phyloP scores from a whole-genome alignment of 176 grass and related monocot species.

The Ensete glaucum region DNA sequence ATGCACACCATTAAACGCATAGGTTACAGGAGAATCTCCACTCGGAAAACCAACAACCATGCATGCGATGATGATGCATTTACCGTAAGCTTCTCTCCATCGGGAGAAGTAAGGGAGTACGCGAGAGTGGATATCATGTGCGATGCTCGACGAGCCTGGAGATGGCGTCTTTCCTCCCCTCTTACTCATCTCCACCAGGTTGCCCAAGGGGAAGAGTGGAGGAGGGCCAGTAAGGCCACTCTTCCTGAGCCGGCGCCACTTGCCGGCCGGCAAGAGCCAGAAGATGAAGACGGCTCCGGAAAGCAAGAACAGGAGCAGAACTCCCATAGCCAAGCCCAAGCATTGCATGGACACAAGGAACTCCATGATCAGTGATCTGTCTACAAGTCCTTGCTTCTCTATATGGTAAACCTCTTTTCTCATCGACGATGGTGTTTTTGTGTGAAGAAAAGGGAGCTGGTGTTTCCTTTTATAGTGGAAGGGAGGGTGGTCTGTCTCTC shows the following conservation, averaged over 20 bases:
- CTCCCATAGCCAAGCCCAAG: not conserved
- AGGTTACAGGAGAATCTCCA: not conserved
- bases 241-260: constrained; percentile 8
- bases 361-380: not conserved
- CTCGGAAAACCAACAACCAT: not conserved
- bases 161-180: not conserved
- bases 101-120: constrained; percentile 70
- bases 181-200: constrained; percentile 32
- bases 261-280: constrained; percentile 15
- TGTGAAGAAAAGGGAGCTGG: too few species aligned
- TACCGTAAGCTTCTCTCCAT: constrained; percentile 51
- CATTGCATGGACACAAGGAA: not conserved
- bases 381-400: too few species aligned
- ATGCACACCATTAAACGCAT: not conserved
- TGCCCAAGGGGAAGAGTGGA: constrained; percentile 33
- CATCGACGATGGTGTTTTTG: too few species aligned
- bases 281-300: constrained; percentile 16
- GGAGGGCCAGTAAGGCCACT: constrained; percentile 28
- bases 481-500: too few species aligned
- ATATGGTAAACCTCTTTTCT: too few species aligned
- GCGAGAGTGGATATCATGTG: constrained; percentile 46
- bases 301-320: not conserved
- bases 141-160: not conserved
- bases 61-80: not conserved
- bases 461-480: too few species aligned